Base-by-base conservation (phyloP, 805 yeast species). In the Myxozyma melibiosi region DNA sequence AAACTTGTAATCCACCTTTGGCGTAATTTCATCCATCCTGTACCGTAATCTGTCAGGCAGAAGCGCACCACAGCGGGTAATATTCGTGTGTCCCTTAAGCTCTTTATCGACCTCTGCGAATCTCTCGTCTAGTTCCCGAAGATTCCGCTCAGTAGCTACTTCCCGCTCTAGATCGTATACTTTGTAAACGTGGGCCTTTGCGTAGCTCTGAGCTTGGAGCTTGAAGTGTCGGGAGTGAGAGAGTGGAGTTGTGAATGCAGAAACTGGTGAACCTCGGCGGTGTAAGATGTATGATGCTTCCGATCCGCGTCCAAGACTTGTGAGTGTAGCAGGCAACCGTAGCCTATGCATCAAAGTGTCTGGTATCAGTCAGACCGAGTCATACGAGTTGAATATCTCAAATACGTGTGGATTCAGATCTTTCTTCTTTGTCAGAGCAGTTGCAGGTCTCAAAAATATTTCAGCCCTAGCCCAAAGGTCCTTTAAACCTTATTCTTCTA, bases 1-100 rank as follows among this genome's bases (percentile, higher is more conserved):
- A 28, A 70, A 71, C 1, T 76, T 70, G 67, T 87, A 87, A 51
- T 80, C 71, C 4, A 62, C 58, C 52, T 48, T 45, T 7, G 49
- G 40, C 22, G 40, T 11, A 16, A 33, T 33, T 13, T 45, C 49
- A 16, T 45, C 40, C 49, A 45, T 45, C 9, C n/a, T 45, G 14
- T 22, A 11, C 13, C 34, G 20, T 20, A 16, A 8, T 22, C 22
- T 20, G 3, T 31, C 20, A 1, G 40, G 22, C 3, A 33, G 30
- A 2, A 45, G 24, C 1, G 49, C 49, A 6, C 49, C 49, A n/a
- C 38, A 33, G 3, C 49, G 22, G 2, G 49, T 45, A 14, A 45
- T 13, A 22, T 45, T 45, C 28, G 49, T 45, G 5, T 45, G 39
- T 16, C 16, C 49, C 33, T 20, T 31, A n/a, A 33, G 20, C 24